These are phyloP conservation scores for Myriosclerotinia scirpicola DNA, from an alignment of 2,329 filamentous ascomycete species.

Conservation along the genomic window DNA sequence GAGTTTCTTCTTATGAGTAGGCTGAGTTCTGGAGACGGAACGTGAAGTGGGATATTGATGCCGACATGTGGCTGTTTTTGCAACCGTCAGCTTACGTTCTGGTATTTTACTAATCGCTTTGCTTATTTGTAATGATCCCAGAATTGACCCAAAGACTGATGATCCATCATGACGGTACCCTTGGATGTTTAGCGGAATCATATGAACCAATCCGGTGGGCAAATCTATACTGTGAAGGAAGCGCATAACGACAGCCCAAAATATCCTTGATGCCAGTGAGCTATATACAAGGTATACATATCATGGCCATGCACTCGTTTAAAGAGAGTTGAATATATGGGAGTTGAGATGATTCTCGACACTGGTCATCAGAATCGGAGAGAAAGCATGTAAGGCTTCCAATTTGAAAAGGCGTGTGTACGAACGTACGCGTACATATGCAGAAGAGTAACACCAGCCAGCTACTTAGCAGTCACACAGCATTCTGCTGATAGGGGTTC, in stretches of 20 bases:
- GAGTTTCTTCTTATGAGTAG: background rate
- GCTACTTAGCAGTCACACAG: background rate
- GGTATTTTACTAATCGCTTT: constrained; percentile 19
- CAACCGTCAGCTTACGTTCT: constrained; percentile 18
- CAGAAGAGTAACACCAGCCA: background rate
- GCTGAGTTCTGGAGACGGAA: background rate
- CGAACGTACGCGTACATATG: background rate
- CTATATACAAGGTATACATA: background rate
- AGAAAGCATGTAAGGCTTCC: background rate
- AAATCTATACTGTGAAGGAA: background rate
- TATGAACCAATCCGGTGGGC: background rate
- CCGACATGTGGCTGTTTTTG: constrained; percentile 5
- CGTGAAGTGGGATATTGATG: background rate
- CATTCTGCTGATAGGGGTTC: background rate
- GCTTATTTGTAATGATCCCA: constrained; percentile 12
- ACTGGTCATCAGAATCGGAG: background rate
- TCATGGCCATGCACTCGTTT: background rate
- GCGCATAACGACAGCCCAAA: background rate
- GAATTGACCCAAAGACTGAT: background rate
- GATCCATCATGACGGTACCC: background rate
- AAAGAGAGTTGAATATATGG: background rate
- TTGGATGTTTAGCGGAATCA: background rate
- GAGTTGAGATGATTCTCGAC: background rate
- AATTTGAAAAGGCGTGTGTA: background rate
- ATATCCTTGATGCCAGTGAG: background rate